Evolutionary conservation across 768 basidiomycete species (phyloP).

Genomic region (Crassisporium funariophilum): DNA sequence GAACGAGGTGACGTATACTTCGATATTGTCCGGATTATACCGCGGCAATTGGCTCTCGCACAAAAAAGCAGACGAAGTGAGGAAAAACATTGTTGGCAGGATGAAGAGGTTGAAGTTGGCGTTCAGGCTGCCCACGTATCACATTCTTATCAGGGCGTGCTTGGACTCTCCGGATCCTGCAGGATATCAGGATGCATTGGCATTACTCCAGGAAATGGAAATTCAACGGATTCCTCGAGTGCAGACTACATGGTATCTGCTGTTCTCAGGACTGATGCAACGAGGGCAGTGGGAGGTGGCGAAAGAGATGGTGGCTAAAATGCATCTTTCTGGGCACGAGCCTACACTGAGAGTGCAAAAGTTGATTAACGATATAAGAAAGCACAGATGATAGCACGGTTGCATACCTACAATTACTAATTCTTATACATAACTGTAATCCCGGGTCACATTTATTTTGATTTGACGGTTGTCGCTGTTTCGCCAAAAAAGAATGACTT

Average conservation of each 20-base stretch:
- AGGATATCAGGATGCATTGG: constrained; percentile 57
- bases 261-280: constrained; percentile 63
- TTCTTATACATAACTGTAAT: constrained; percentile 1
- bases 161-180: constrained; percentile 52
- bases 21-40: constrained; percentile 73
- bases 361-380: constrained; percentile 52
- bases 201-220: constrained; percentile 64
- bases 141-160: constrained; percentile 73
- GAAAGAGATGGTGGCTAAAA: constrained; percentile 59
- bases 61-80: constrained; percentile 46
- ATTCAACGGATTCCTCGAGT: constrained; percentile 46
- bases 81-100: constrained; percentile 49
- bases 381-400: constrained; percentile 7
- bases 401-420: constrained; percentile 5
- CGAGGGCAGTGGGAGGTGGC: constrained; percentile 65
- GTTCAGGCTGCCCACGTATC: constrained; percentile 69
- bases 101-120: constrained; percentile 60
- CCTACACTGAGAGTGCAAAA: constrained; percentile 47
- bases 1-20: constrained; percentile 84
- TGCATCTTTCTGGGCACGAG: constrained; percentile 48
- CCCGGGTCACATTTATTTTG: too few relatives aligned
- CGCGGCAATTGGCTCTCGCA: constrained; percentile 54
- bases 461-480: constrained; percentile 2
- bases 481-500: constrained; percentile 62
- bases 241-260: constrained; percentile 76